A percentile compares a stretch with the other conserved stretches of the same genome.
Conservation (phyloP, 2,329 filamentous ascomycete species). For the Dryadomyces quercivorus region DNA sequence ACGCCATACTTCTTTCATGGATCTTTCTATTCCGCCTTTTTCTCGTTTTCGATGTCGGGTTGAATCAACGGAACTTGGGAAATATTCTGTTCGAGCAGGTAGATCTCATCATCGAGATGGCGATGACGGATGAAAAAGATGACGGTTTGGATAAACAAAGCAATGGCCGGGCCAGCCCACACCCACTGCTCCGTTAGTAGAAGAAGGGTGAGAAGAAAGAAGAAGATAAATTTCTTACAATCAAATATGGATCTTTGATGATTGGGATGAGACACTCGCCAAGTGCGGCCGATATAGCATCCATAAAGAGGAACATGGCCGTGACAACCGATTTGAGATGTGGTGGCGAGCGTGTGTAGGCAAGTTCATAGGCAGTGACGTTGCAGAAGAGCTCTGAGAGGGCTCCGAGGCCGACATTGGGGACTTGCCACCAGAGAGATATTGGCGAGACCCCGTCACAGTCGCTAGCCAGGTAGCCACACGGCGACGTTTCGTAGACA, state of each 20-base stretch:
- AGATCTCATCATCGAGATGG: slow-evolving; percentile 34
- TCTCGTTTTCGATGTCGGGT: neutral
- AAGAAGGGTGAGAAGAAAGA: neutral
- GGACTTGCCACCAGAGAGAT: slow-evolving; percentile 39
- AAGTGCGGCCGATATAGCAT: slow-evolving; percentile 41
- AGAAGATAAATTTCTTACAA: slow-evolving; percentile 13
- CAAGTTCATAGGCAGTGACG: slow-evolving; percentile 54
- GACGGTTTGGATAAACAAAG: slow-evolving; percentile 30
- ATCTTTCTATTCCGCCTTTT: too few species aligned
- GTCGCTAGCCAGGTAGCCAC: slow-evolving; percentile 32
- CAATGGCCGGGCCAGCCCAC: slow-evolving; percentile 35
- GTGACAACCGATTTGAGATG: slow-evolving; percentile 51
- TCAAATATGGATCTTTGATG: slow-evolving; percentile 28
- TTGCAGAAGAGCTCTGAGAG: slow-evolving; percentile 46
- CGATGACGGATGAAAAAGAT: slow-evolving; percentile 35
- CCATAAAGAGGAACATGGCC: slow-evolving; percentile 44
- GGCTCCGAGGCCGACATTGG: slow-evolving; percentile 37
- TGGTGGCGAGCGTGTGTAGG: slow-evolving; percentile 54
- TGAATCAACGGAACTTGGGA: neutral
- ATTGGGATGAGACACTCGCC: slow-evolving; percentile 29
- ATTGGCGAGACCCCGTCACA: slow-evolving; percentile 28
- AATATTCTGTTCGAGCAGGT: slow-evolving; percentile 19
- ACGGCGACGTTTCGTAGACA: slow-evolving; percentile 44
- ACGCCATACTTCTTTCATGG: too few species aligned
- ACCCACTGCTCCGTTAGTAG: slow-evolving; percentile 16